Evolutionary conservation across 768 basidiomycete genomes (phyloP).

Genomic region (Boletus tomentosulus): DNA sequence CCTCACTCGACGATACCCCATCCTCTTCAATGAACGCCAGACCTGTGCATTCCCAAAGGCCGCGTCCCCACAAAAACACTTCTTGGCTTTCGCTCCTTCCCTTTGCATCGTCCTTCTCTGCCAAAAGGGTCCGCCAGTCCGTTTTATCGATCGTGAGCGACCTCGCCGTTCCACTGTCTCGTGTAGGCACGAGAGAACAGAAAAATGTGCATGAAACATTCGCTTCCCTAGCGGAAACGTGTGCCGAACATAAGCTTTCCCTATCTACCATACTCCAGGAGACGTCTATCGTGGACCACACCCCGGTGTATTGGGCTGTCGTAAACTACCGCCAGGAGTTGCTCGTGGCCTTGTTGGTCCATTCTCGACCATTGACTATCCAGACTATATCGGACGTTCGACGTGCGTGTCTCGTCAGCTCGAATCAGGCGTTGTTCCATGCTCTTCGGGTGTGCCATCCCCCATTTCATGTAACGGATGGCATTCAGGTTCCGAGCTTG

Average conservation of each 20-base stretch:
- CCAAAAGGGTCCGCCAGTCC: slow-evolving; percentile 48
- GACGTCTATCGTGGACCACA: slow-evolving; percentile 18
- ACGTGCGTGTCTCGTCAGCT: slow-evolving; percentile 51
- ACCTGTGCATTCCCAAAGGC: not conserved
- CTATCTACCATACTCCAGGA: slow-evolving; percentile 28
- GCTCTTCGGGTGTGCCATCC: slow-evolving; percentile 19
- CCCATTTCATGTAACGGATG: slow-evolving; percentile 23
- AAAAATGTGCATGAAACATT: slow-evolving; percentile 40
- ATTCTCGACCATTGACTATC: slow-evolving; percentile 40
- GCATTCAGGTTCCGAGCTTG: slow-evolving; percentile 12
- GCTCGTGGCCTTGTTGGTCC: slow-evolving; percentile 49
- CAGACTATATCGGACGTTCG: slow-evolving; percentile 58
- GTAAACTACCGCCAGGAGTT: slow-evolving; percentile 35
- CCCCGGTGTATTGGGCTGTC: slow-evolving; percentile 30
- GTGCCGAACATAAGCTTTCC: slow-evolving; percentile 46
- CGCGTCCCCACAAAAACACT: slow-evolving; percentile 3
- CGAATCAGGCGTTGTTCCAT: slow-evolving; percentile 29
- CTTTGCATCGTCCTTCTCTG: slow-evolving; percentile 24
- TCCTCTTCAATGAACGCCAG: not conserved
- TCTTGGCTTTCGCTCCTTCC: slow-evolving; percentile 31
- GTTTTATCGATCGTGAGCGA: slow-evolving; percentile 51
- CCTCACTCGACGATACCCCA: not conserved
- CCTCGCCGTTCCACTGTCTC: slow-evolving; percentile 33
- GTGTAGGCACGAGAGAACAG: not conserved
- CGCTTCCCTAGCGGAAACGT: slow-evolving; percentile 58